Evolutionary conservation across 768 basidiomycete species (phyloP), one percentile per base, ranked within the genome.

Genomic region (Boletus coccyginus): DNA sequence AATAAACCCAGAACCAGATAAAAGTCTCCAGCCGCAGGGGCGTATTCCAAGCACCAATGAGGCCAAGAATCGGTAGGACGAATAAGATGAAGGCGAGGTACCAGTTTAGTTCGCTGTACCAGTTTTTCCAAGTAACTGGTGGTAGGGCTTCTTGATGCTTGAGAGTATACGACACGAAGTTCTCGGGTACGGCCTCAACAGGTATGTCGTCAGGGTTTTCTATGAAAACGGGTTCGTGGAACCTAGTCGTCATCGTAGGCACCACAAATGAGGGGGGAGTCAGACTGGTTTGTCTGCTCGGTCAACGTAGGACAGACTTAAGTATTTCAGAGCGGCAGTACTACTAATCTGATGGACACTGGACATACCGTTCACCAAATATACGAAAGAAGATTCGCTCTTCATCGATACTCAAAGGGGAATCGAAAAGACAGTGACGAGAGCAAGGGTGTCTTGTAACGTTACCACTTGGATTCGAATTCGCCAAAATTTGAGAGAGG

Each of bases 1-100:
- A 86, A 74, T 87, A 57, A 29, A 57, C 16, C 12, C 14, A 33
- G 41, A 43, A 42, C 57, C 57, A 59, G 33, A 51, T 27, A 6
- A 8, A n/a, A 7, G 57, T 59, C 17, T 41, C 33, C 7, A 6
- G 8, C 17, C 3, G 49, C 40, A 57, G 17, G 19, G 57, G 57
- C 16, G 57, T 59, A 32, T 57, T 3, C 14, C 39, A 47, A 19
- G 45, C 29, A 42, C 55, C 57, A 6, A 57, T 21, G 39, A 51
- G 0, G 19, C 49, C 55, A 43, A 59, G 38, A n/a, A 40, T 46
- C 11, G 57, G 57, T n/a, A 21, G 55, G 27, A 57, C 54, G 29
- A 19, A 0, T 10, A 59, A 24, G 27, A 59, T 51, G 33, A 57
- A 57, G 17, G 47, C 50, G 11, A 51, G 54, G 17, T 47, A n/a